Evolutionary conservation across 148 eudicot species (phyloP).

Genomic region (Chenopodium berlandieri): DNA sequence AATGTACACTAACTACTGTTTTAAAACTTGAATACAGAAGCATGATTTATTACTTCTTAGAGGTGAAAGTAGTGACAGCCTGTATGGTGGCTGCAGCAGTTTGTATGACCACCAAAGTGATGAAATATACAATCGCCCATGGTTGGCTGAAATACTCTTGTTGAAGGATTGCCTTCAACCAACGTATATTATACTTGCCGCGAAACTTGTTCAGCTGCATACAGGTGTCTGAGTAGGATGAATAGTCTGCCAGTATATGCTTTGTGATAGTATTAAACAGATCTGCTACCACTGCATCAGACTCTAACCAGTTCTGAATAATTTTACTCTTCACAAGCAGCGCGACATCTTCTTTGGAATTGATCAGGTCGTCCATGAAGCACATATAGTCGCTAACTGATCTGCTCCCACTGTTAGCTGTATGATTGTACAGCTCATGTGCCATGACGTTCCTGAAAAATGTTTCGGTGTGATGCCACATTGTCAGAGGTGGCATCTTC

Average conservation of each 20-base stretch:
- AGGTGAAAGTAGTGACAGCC: no score
- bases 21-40: no score
- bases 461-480: conserved; percentile 26
- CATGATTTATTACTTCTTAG: no score
- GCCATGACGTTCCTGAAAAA: conserved; percentile 27
- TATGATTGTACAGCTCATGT: conserved; percentile 16
- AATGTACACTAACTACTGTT: no score
- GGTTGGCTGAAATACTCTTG: conserved; percentile 21
- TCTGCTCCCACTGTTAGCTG: neutral
- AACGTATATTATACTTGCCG: neutral
- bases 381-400: conserved; percentile 22
- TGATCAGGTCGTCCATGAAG: conserved; percentile 25
- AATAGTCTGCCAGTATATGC: conserved; percentile 18
- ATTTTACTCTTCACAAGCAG: conserved; percentile 2
- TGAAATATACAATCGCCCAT: conserved; percentile 16
- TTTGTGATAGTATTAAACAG: conserved; percentile 22
- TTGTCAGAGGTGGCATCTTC: conserved; percentile 8
- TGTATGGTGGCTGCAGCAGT: no score
- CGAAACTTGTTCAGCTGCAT: neutral
- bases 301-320: conserved; percentile 26
- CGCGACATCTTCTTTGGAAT: conserved; percentile 17
- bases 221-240: conserved; percentile 10
- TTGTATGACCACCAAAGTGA: conserved; percentile 13
- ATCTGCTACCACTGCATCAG: conserved; percentile 14
- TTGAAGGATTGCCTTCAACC: neutral